Conservation (phyloP, 805 yeast species). For the Millerago galiae region DNA sequence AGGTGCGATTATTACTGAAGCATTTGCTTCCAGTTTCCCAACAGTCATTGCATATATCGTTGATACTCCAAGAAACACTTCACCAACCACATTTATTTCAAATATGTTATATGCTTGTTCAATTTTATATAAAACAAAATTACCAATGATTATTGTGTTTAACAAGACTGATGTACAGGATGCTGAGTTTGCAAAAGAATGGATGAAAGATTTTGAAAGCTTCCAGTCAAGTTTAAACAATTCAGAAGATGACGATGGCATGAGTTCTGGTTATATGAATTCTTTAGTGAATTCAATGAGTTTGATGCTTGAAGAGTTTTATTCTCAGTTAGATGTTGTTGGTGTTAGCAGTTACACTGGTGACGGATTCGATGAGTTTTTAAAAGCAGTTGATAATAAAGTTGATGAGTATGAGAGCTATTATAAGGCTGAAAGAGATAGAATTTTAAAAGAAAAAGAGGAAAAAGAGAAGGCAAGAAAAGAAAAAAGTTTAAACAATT, state of each 20-base stretch:
- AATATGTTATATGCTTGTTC: conserved; percentile 99
- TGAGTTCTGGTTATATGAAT: conserved; percentile 86
- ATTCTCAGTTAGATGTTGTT: conserved; percentile 85
- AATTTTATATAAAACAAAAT: conserved; percentile 86
- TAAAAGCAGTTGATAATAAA: conserved; percentile 78
- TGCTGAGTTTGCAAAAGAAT: conserved; percentile 83
- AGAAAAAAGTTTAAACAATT: conserved; percentile 58
- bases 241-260: conserved; percentile 59
- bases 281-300: conserved; percentile 93
- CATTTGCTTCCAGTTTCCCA: conserved; percentile 93
- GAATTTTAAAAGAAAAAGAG: conserved; percentile 68
- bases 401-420: conserved; percentile 80
- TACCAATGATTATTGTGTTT: conserved; percentile 95
- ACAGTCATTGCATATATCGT: conserved; percentile 93
- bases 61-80: conserved; percentile 90
- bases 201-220: conserved; percentile 96
- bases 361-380: conserved; percentile 85
- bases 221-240: conserved; percentile 74
- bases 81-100: conserved; percentile 96
- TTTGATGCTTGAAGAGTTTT: conserved; percentile 91
- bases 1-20: conserved; percentile 93
- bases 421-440: conserved; percentile 82
- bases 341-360: conserved; percentile 94
- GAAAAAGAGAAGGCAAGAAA: conserved; percentile 68
- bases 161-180: conserved; percentile 88